Evolutionary conservation across 768 basidiomycete species (phyloP), one percentile per base, ranked within the genome.

Genomic region (Erythrobasidium yunnanense): DNA sequence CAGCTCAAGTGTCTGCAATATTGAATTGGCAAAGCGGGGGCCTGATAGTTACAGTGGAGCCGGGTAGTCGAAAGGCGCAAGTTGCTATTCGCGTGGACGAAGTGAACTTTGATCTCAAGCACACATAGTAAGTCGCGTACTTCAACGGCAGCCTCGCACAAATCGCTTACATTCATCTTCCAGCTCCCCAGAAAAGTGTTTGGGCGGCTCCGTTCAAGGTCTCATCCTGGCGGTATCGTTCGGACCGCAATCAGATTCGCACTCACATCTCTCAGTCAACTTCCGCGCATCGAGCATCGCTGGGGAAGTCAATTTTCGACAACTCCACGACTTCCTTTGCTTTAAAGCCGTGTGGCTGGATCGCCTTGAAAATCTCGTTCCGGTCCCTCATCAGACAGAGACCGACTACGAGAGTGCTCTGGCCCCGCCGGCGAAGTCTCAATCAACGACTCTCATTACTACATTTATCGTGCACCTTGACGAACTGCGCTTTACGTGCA

Each of bases 301-400:
- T 2, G 88, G 87, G 0, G 84, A 81, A 4, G 81, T 92, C 42
- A 83, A 85, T 22, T 86, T 96, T 72, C 87, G 88, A 2, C 84
- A 90, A 13, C 77, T 95, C 29, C 90, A 92, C 76, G 91, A 95
- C 73, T 84, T 92, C 57, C 80, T 96, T 20, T 91, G 88, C 75
- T 90, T 93, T 81, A 92, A 92, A 75, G 90, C 90, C 4, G 88
- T 93, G 13, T 93, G 90, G 89, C 75, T 93, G 50, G 90, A 92
- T 72, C 84, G 84, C 35, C 88, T 92, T 27, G 88, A 89, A 0
- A 77, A 87, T 6, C 82, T 91, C 71, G 82, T 83, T 20, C 75
- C 78, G 38, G 80, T 71, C 20, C 55, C 74, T 13, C 45, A 69
- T 6, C 65, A 73, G 51, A 23, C 51, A 17, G 47, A 53, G 7